phyloP scores from a whole-genome alignment of 2,329 filamentous ascomycete genomes.

The Trichoderma pleuroti region DNA sequence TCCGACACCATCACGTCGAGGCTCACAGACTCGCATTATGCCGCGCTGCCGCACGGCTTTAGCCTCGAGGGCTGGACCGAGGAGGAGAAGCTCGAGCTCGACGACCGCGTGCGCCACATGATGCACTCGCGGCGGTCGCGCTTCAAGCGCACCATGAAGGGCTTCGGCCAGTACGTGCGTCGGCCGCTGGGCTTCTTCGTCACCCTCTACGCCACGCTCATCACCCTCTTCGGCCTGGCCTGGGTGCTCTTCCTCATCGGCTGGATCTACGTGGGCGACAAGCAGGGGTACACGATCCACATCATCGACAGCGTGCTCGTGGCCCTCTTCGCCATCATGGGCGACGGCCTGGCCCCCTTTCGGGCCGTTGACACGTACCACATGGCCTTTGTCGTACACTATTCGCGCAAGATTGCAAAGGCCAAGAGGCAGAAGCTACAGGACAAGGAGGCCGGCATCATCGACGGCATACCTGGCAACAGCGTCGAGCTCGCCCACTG shows the following conservation, averaged over 20 bases:
- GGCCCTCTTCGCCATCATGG: constrained; percentile 66
- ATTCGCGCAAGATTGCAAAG: constrained; percentile 41
- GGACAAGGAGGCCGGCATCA: constrained; percentile 32
- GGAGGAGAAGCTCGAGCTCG: constrained; percentile 70
- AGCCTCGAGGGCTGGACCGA: constrained; percentile 70
- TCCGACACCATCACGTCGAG: constrained; percentile 62
- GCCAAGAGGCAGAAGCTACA: constrained; percentile 38
- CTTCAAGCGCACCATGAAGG: constrained; percentile 75
- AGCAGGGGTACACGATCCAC: constrained; percentile 66
- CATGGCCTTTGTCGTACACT: constrained; percentile 77
- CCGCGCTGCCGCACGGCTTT: constrained; percentile 72
- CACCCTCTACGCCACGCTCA: constrained; percentile 76
- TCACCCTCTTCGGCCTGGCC: constrained; percentile 78
- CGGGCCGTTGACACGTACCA: constrained; percentile 80
- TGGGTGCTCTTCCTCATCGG: constrained; percentile 92
- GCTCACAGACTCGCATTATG: constrained; percentile 69
- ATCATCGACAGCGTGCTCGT: constrained; percentile 69
- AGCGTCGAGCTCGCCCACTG: constrained; percentile 21
- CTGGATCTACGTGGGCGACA: constrained; percentile 78
- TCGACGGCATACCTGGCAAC: not conserved
- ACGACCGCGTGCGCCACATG: constrained; percentile 86
- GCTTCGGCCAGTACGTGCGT: constrained; percentile 74
- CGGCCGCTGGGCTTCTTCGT: constrained; percentile 78
- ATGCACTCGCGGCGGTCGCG: constrained; percentile 75
- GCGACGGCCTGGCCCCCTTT: constrained; percentile 70